Percentiles rank a stretch among this genome's conserved stretches.
Conservation (phyloP, 108 stramenopile genomes). For the Discostella stelligeroides region DNA sequence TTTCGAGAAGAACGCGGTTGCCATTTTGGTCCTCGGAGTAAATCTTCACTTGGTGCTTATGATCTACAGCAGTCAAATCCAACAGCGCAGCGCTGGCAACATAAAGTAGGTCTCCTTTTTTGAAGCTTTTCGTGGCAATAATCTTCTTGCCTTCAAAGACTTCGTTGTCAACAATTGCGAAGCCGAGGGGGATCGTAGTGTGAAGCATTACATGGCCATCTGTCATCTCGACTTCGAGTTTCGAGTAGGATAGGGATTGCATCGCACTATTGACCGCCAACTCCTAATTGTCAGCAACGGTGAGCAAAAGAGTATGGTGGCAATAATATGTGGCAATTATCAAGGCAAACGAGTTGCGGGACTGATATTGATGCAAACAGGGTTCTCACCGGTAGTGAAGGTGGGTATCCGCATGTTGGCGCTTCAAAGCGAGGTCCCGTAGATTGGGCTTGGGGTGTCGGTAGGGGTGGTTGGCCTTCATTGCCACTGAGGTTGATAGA, state of each 20-base stretch:
- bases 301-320: no score
- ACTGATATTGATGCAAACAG: no score
- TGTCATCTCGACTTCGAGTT: background rate
- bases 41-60: conserved; percentile 16
- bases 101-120: conserved; percentile 26
- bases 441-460: no score
- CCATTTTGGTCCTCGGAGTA: conserved; percentile 20
- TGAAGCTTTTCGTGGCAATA: conserved; percentile 26
- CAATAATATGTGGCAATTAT: no score
- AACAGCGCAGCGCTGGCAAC: conserved; percentile 24
- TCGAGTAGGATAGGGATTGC: background rate
- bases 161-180: conserved; percentile 35
- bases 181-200: conserved; percentile 29
- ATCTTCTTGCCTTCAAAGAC: conserved; percentile 33
- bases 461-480: no score
- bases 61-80: conserved; percentile 21
- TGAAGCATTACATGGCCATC: background rate
- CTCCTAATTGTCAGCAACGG: no score
- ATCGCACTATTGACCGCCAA: no score
- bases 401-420: no score
- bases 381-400: no score
- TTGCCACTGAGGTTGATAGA: no score
- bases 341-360: no score
- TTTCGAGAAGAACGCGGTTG: conserved; percentile 7
- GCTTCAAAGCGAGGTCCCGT: no score